Conservation (phyloP, 1,284 basidiomycete species). For the Schizophyllum amplum region DNA sequence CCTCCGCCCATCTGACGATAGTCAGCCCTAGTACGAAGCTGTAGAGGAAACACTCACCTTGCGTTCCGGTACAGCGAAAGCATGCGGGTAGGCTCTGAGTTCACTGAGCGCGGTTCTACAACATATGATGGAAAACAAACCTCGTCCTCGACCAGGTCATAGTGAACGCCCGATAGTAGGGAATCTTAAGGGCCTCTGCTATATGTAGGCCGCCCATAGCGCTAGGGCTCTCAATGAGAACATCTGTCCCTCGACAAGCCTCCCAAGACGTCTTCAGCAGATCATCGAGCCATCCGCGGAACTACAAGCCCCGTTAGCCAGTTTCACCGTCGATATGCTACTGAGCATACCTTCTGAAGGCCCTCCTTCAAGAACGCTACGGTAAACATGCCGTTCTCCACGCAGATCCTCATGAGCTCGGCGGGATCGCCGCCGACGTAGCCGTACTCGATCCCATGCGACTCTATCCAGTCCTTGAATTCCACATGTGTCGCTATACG, state of each 20-base stretch:
- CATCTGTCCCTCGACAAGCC: constrained; percentile 90
- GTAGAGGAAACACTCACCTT: constrained; percentile 40
- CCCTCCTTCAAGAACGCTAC: constrained; percentile 91
- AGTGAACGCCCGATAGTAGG: constrained; percentile 90
- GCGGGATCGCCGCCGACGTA: constrained; percentile 96
- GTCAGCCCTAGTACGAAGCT: constrained; percentile 9
- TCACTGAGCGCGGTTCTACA: constrained; percentile 6
- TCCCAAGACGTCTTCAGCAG: constrained; percentile 90
- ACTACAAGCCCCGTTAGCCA: constrained; percentile 40
- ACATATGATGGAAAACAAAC: constrained; percentile 24
- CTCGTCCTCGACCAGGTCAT: constrained; percentile 80
- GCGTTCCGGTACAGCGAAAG: constrained; percentile 92
- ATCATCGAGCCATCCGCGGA: constrained; percentile 96
- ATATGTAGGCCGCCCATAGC: constrained; percentile 99
- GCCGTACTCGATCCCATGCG: constrained; percentile 91
- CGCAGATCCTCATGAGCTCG: constrained; percentile 89
- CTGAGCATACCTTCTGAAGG: constrained; percentile 68
- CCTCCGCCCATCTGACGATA: constrained; percentile 76
- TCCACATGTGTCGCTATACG: constrained; percentile 91
- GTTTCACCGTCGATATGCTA: too few relatives aligned
- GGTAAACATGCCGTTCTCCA: constrained; percentile 96
- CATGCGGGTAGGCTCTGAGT: constrained; percentile 87
- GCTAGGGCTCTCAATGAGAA: constrained; percentile 91
- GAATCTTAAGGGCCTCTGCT: constrained; percentile 87
- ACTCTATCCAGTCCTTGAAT: constrained; percentile 92